Evolutionary conservation across 768 basidiomycete genomes (phyloP), one percentile per base, ranked within the genome.

Genomic region (Crassisporium funariophilum): DNA sequence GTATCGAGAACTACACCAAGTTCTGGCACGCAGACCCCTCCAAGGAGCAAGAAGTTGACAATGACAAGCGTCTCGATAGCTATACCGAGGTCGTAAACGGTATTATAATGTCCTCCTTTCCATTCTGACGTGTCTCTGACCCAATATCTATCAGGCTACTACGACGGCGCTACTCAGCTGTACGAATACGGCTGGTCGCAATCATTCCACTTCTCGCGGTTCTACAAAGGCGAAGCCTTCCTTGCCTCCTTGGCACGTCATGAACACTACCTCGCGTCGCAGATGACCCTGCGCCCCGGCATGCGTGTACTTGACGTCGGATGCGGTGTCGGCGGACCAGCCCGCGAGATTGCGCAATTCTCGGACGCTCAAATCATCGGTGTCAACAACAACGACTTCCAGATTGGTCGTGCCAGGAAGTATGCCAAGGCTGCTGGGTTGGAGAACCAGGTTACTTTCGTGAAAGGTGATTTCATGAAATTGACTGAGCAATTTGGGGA

Each of bases 251-350:
- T 92, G 42, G 94, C 95, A 20, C 87, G 97, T 33, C 95, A 98
- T 60, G 95, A 99, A 71, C 95, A 99, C 72, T 98, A 95, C 72
- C 90, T 99, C 54, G 85, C 94, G 4, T 74, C 87, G 7, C 81
- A 91, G 61, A 93, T 98, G 86, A 65, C 69, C 37, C 73, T 99
- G 50, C 81, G 81, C 41, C 82, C 93, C 0, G 91, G 93, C 34
- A 97, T 97, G 94, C 83, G 86, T 24, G 95, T 99, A 33, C 86
- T 99, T 50, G 97, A 99, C 62, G 95, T 99, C 49, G 97, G 97
- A 3, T 98, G 97, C 66, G 97, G 97, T 64, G 88, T 99, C 44
- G 97, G 97, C 38, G 97, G 97, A 0, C 97, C 97, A 17, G 97
- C 97, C 7, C 82, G 95, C 38, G 91, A 94, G 66, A 99, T 99